Base-by-base conservation (phyloP, 805 yeast genomes). In the Sugiyamaella americana region DNA sequence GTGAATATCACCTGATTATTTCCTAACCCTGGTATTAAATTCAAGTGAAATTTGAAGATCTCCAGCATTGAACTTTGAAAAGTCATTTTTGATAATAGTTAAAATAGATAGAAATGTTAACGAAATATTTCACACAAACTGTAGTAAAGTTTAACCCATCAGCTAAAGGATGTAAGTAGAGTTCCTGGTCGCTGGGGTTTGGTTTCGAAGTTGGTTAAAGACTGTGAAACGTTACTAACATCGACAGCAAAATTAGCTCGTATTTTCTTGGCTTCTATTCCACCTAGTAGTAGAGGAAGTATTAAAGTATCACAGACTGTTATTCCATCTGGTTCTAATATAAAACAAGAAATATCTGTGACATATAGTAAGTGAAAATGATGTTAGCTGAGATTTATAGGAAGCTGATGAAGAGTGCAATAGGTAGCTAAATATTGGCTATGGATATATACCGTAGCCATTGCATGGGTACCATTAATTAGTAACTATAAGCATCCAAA, bases 121-220 rank as follows among this genome's bases (percentile, higher is more conserved):
- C 97, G 35, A 87, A 87, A 66, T 89, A 84, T 68, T 87, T 91
- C 69, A 73, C 88, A 30, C 79, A 79, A 53, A 87, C 87, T 5
- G 71, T 72, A 38, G 85, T 91, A 37, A 79, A 73, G 59, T 87
- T 89, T 73, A 79, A 85, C 63, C 96, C 96, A 1, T 74, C 84
- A 53, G 77, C 80, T 1, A 65, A 72, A 23, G 84, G 84, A 54
- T 76, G 80, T 76, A 64, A 10, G 42, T 32, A 35, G 37, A 18
- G 21, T 37, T 16, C n/a, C n/a, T 13, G 18, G 32, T 8, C 32
- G 13, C 32, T n/a, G n/a, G n/a, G n/a, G n/a, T n/a, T n/a, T n/a
- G n/a, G n/a, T n/a, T n/a, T n/a, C n/a, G n/a, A n/a, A 26, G 32
- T 13, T 26, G 32, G 32, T 26, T 26, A 26, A 8, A 13, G 13